Base-by-base conservation (phyloP, 805 yeast genomes). In the Schwanniomyces sp. region DNA sequence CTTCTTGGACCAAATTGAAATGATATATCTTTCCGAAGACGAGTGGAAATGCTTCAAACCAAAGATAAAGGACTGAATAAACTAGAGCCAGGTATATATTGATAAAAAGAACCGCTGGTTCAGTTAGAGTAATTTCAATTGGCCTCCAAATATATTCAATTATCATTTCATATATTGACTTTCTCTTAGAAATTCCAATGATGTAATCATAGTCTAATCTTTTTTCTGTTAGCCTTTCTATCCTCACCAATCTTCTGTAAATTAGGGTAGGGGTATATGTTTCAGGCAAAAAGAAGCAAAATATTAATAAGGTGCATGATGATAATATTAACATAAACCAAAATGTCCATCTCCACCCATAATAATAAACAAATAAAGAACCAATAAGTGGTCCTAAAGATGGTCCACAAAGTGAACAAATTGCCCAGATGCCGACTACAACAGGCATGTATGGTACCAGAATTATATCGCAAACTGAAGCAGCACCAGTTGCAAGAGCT, bases 401-500 rank as follows among this genome's bases (percentile, higher is more conserved):
- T 1, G 85, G 85, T 9, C 85, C 86, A 43, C 74, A 65, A 37
- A 77, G 78, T 0, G 82, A 79, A 44, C 79, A 82, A 26, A 76
- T 54, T 16, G 81, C 69, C 85, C 86, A 82, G 5, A 68, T 48
- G 7, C 78, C 78, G 43, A 82, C 63, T 3, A 77, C 76, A 17
- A 75, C 51, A 2, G 85, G 81, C 32, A 73, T 59, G 46, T 64
- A 64, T 5, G 80, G 72, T 16, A 70, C 60, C 4, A 59, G 41
- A 26, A 76, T 58, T 41, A 82, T 63, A 58, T 83, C 87, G 27
- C 79, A 75, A 38, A 81, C 59, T 4, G 80, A 68, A 9, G 84
- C 87, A 50, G 81, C 85, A 40, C 84, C 86, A 17, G 82, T 79
- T 1, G 83, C 76, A 44, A 82, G 55, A 16, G 80, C 71, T 2